These are phyloP conservation scores for Salix koriyanagi DNA, from an alignment of 345 rosid genomes.

Conservation along the genomic window DNA sequence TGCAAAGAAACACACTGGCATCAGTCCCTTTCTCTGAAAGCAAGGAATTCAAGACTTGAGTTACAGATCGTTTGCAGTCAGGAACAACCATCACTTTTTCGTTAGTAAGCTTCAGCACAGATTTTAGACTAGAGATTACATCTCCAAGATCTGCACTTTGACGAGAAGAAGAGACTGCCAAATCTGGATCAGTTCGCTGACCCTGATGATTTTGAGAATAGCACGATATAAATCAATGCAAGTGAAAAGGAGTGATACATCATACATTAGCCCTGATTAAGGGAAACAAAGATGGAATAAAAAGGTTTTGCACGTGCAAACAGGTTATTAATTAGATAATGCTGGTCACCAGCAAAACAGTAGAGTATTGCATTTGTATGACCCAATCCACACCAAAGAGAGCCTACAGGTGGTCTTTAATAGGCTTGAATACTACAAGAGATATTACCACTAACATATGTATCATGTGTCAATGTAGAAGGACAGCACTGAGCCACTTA, in stretches of 20 bases:
- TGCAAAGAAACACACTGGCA: conserved; percentile 85
- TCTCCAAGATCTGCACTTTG: conserved; percentile 84
- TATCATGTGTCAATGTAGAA: no score
- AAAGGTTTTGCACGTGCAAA: background rate
- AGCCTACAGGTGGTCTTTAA: no score
- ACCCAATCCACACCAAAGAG: no score
- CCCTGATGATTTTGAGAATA: conserved; percentile 42
- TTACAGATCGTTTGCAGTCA: conserved; percentile 79
- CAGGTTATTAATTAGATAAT: background rate
- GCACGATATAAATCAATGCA: background rate
- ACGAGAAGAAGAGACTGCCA: conserved; percentile 80
- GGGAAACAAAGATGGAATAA: background rate
- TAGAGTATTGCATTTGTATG: no score
- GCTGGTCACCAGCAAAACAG: background rate
- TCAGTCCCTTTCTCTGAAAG: conserved; percentile 93
- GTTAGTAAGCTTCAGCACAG: conserved; percentile 73
- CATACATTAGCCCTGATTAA: background rate
- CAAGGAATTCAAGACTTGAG: conserved; percentile 70
- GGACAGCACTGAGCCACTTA: no score
- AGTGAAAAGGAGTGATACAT: background rate
- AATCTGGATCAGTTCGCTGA: conserved; percentile 82
- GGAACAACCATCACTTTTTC: conserved; percentile 83
- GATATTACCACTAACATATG: no score
- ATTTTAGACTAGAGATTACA: conserved; percentile 70
- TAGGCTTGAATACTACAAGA: no score